Evolutionary conservation across 306 rosid species (phyloP), one percentile per base, ranked within the genome.

Genomic region (Lagenaria siceraria): DNA sequence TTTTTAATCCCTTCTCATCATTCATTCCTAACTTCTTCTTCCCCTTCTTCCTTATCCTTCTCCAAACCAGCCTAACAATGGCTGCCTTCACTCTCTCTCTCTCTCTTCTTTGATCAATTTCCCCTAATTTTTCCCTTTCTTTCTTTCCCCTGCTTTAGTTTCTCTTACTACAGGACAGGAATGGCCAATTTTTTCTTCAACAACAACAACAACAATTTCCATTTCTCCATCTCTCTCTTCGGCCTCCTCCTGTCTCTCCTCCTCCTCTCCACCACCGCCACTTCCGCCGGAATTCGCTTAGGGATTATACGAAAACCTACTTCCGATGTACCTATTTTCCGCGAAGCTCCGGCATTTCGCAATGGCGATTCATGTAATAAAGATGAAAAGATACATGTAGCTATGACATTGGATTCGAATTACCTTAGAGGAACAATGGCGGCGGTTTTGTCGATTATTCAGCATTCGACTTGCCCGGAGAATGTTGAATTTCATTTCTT

Each of bases 381-480:
- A 31, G 12, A 75, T 1, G 90, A 87, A 1, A 88, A 73, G 58
- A 93, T 91, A 72, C 93, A 93, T 85, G 75, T 93, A 31, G 81
- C 92, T 58, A 90, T 93, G 98, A 91, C 98, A 19, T 74, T 93
- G 76, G 98, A 93, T 77, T 86, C 97, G 2, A 93, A 93, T 78
- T 93, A 91, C 86, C 89, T 93, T 0, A 53, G 97, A 21, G 98
- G 97, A 29, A 93, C 90, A 61, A 86, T 93, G 87, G 96, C 96
- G 15, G 98, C 96, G 8, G 90, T 93, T 17, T 78, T 90, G 52
- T 91, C 98, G 53, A 84, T 93, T 6, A n/a, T 93, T 17, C 89
- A 88, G 8, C 98, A 93, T 68, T 88, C 97, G 6, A 61, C 89
- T 0, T 93, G 98, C 76, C 98, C 93, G 0, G 98, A 89, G 58